Evolutionary conservation across 2,329 filamentous ascomycete species (phyloP).

Genomic region (Chrysoporthe puriensis): DNA sequence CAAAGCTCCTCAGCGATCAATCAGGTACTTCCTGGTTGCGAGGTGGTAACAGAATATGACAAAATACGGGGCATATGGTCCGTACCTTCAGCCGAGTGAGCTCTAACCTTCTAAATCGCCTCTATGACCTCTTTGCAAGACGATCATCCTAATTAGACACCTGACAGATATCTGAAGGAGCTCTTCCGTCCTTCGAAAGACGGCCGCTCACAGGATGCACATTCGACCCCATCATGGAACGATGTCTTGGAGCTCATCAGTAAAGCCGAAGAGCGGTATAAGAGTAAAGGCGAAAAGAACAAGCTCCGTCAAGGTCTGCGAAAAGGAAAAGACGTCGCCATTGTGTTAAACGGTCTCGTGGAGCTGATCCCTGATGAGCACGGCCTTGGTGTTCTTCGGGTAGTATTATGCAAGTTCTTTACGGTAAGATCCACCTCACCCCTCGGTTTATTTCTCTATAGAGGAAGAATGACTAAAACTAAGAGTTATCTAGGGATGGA

Average conservation of each 20-base stretch:
- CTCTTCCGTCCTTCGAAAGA: background rate
- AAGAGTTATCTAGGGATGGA: background rate
- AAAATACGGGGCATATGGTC: background rate
- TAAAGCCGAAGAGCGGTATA: slow-evolving; percentile 1
- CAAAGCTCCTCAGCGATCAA: background rate
- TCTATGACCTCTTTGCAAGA: background rate
- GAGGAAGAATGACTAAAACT: background rate
- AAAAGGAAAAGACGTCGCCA: background rate
- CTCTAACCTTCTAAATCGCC: background rate
- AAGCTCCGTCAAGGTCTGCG: background rate
- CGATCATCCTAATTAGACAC: background rate
- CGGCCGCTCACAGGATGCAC: background rate
- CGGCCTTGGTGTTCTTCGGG: background rate
- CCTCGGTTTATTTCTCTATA: background rate
- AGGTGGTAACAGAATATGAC: background rate
- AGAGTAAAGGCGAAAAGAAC: background rate
- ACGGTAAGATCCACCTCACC: background rate
- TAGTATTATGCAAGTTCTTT: background rate
- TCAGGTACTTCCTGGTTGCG: background rate
- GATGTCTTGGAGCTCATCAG: slow-evolving; percentile 2
- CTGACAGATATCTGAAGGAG: background rate
- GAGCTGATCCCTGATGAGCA: slow-evolving; percentile 6
- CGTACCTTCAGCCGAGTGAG: background rate
- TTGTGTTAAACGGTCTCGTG: background rate
- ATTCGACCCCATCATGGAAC: background rate